Conservation (phyloP, 129 eudicot species). For the Arctium minus region DNA sequence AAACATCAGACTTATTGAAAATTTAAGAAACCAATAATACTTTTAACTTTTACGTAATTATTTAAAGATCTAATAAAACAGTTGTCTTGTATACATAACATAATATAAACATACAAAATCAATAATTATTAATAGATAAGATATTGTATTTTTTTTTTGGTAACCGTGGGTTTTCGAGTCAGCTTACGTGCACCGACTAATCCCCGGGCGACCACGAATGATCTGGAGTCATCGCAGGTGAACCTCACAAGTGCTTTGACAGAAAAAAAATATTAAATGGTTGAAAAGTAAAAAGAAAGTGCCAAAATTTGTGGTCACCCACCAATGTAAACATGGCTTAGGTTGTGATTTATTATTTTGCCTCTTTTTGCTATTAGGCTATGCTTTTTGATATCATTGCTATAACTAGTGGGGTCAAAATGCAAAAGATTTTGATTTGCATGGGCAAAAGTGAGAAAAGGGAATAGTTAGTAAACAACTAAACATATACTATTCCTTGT, state of each 20-base stretch:
- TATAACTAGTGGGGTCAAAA: constrained; percentile 22
- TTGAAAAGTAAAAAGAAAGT: constrained; percentile 10
- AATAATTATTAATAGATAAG: not conserved
- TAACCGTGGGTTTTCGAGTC: too few relatives aligned
- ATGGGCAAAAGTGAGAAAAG: constrained; percentile 29
- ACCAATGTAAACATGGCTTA: constrained; percentile 20
- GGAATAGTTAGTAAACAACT: constrained; percentile 11
- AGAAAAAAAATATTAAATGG: not conserved
- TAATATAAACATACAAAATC: not conserved
- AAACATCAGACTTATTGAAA: not conserved
- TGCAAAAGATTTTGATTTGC: constrained; percentile 16
- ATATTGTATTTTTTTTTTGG: too few relatives aligned
- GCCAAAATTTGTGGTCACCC: constrained; percentile 19
- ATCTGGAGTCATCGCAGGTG: too few relatives aligned
- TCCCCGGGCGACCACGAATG: too few relatives aligned
- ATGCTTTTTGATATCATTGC: constrained; percentile 6
- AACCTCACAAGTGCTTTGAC: too few relatives aligned
- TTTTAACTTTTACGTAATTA: not conserved
- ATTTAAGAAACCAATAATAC: not conserved
- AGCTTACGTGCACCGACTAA: too few relatives aligned
- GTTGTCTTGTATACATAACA: not conserved
- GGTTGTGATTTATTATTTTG: not conserved
- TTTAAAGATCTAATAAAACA: not conserved
- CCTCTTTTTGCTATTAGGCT: not conserved
- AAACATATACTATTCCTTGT: not conserved